These are phyloP conservation scores for Ensete glaucum DNA, from an alignment of 176 grass and related monocot genomes.

Conservation along the genomic window DNA sequence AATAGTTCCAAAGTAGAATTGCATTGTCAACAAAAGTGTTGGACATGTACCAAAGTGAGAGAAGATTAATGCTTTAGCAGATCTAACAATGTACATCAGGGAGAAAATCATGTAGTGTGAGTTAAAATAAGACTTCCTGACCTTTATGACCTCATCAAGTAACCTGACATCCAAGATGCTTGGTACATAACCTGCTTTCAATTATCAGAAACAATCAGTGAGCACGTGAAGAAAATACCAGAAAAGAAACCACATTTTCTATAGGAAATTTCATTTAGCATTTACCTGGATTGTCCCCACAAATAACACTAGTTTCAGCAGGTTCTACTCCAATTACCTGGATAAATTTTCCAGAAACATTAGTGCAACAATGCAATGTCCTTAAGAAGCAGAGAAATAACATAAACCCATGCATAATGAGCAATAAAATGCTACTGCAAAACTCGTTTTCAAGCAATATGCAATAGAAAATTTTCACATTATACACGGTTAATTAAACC, in stretches of 20 bases:
- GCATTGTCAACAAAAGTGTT: background rate
- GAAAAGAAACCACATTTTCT: background rate
- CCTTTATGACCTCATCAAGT: constrained; percentile 98
- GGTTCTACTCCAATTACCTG: constrained; percentile 94
- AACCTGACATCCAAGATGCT: constrained; percentile 82
- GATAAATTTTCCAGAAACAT: background rate
- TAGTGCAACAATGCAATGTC: background rate
- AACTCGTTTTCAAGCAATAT: too few species aligned
- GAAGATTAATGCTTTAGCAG: background rate
- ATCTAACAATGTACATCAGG: background rate
- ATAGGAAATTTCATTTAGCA: constrained; percentile 4
- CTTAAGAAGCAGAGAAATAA: background rate
- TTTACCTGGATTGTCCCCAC: constrained; percentile 72
- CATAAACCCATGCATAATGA: background rate
- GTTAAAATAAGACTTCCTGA: constrained; percentile 28
- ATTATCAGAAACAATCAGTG: constrained; percentile 1
- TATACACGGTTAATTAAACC: background rate
- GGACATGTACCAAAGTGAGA: background rate
- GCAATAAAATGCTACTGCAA: background rate
- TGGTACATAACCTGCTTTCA: constrained; percentile 60
- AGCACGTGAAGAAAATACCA: background rate
- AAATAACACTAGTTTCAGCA: constrained; percentile 84
- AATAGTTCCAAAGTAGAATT: background rate
- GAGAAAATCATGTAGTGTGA: background rate
- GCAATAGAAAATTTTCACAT: background rate